Base-by-base conservation (phyloP, 2,329 filamentous ascomycete genomes). In the Moelleriella libera region DNA sequence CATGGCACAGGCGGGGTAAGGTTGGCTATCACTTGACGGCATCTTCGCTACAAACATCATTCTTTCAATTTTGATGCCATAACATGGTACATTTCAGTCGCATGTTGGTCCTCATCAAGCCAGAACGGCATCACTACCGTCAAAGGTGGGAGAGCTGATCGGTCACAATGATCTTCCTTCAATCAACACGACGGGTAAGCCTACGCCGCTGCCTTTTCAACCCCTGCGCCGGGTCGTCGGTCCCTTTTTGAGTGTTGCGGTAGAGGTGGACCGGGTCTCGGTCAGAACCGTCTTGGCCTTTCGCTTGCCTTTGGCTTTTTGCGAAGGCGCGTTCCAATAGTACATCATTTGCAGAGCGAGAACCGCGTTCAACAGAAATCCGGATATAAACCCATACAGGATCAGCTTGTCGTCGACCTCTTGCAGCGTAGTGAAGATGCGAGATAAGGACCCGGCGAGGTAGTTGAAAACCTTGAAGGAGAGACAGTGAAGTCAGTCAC, bases 341-440 rank as follows among this genome's bases (percentile, higher is more conserved):
- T 89, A 94, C 30, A 94, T 62, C 84, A 98, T 92, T 71, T 98
- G 92, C 40, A 75, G 68, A 11, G 89, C 89, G 49, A 98, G 74
- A 48, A 98, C 76, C 49, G 82, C 73, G 66, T 98, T 98, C 57
- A 98, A 78, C n/a, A 73, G 68, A 63, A 96, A 96, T 30, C 88
- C 92, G 6, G 88, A 87, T 48, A 97, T 69, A 72, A 94, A 97
- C 45, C 89, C 85, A 68, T 94, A 97, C 30, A 98, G 76, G 58
- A 98, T 97, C 50, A 97, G 75, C 68, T 89, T 89, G 67, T 98
- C 92, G 63, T 94, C 85, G 50, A 98, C 92, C 71, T 98, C 92
- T 61, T 97, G 89, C 49, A 98, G 72, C 7, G 94, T 98, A 32
- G 92, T 98, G 68, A 96, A 98, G 69, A 98, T 94, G 62, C 92